Evolutionary conservation across 2,329 filamentous ascomycete genomes (phyloP).

Genomic region (Xylariales sp.): DNA sequence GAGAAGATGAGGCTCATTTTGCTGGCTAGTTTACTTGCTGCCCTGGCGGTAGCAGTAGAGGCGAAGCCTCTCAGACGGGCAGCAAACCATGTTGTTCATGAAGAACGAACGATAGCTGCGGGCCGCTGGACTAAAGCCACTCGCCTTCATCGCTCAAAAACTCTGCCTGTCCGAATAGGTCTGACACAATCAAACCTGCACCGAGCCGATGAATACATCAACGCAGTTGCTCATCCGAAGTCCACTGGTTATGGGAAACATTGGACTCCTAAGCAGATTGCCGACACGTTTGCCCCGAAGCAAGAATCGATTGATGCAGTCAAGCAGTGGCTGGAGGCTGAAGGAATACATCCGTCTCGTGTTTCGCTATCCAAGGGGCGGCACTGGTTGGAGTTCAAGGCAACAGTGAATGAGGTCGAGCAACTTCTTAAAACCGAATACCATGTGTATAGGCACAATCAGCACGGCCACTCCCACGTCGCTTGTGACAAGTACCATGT

Average conservation of each 20-base stretch:
- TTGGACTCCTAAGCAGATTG: constrained; percentile 38
- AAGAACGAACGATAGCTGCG: constrained; percentile 21
- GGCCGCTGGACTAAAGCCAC: constrained; percentile 20
- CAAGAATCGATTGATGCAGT: constrained; percentile 44
- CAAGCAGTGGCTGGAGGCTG: constrained; percentile 46
- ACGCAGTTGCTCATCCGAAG: constrained; percentile 38
- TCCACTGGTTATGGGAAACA: constrained; percentile 43
- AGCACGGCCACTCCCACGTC: constrained; percentile 29
- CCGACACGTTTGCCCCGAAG: constrained; percentile 37
- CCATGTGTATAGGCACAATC: constrained; percentile 41
- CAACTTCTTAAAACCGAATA: constrained; percentile 48
- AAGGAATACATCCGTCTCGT: constrained; percentile 44
- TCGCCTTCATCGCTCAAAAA: constrained; percentile 16
- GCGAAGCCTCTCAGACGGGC: constrained; percentile 15
- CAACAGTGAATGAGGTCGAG: constrained; percentile 49
- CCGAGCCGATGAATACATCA: constrained; percentile 37
- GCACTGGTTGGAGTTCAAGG: constrained; percentile 51
- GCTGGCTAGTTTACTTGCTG: constrained; percentile 19
- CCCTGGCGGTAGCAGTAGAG: constrained; percentile 25
- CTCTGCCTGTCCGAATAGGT: constrained; percentile 37
- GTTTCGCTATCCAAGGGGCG: constrained; percentile 46
- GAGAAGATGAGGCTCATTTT: constrained; percentile 18
- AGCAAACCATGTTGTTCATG: constrained; percentile 26
- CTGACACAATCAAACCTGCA: constrained; percentile 42
- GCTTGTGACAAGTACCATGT: constrained; percentile 38